Base-by-base conservation (phyloP, 768 basidiomycete species). In the Leccinum uliginosum region DNA sequence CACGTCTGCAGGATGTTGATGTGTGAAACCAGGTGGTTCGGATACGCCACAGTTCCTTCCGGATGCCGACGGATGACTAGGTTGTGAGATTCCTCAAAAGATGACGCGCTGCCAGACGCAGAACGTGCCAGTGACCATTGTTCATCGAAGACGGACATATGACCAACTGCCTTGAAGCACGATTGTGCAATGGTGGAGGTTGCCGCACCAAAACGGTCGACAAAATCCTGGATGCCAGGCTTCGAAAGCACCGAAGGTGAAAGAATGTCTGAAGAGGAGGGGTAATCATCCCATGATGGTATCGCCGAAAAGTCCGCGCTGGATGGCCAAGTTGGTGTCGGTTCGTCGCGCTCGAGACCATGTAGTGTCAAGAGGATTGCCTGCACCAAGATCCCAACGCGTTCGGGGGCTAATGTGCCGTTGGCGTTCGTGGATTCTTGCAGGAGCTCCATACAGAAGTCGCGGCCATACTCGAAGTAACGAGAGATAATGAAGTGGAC, bases 71-170 rank as follows among this genome's bases (percentile, higher is more conserved):
- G 81, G 19, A 89, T 78, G 50, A 87, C 71, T 50, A 79, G 80
- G 62, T 82, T 87, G 62, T 85, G 83, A 3, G 83, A 75, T 64
- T 94, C 89, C 61, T 93, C 85, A 66, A 85, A 82, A 0, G 81
- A 68, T 2, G 79, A 77, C 59, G 78, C 80, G 4, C 48, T 69
- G 9, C 62, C 53, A 19, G 63, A 55, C 3, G 56, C 46, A 38
- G 67, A 71, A 47, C 85, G 83, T 19, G 82, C 76, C 51, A 80
- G 76, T 0, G 83, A 80, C 86, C 87, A 92, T 62, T 91, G 87
- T 8, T 94, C 89, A 56, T 97, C 93, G 55, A 93, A 86, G 29
- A 95, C 76, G 15, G 86, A 85, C 85, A 95, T 89, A 35, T 77
- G 73, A 2, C 89, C 89, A 7, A 91, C 82, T 4, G 79, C 68